Evolutionary conservation across 2,329 filamentous ascomycete genomes (phyloP), one percentile per base, ranked within the genome.

Genomic region (Tolypocladium album): DNA sequence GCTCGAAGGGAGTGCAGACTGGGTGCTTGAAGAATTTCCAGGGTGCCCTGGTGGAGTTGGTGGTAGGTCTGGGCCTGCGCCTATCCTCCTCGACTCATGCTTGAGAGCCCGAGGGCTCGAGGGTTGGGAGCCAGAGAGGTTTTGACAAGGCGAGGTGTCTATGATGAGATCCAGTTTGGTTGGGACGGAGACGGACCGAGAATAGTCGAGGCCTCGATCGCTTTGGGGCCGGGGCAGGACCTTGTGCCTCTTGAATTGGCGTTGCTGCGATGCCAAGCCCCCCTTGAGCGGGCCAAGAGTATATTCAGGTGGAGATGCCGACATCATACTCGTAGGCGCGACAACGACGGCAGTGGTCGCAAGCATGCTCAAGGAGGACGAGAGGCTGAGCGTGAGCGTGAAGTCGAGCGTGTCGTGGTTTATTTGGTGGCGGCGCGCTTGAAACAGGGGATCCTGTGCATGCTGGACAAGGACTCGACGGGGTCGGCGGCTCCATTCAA

Each of bases 1-100:
- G 61, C 72, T 81, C 9, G 78, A 75, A 17, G 75, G 72, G 31
- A 72, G 66, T 56, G 72, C 75, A 12, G 79, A 77, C 53, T 79
- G 76, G 65, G 74, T 79, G 57, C 76, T 77, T 3, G 82, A 85
- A 11, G 83, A 83, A 56, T 79, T 80, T 61, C 82, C 79, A 50
- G 83, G 85, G 66, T 85, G 81, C 56, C 79, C 79, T 20, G 85
- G 85, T 55, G 85, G 85, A 34, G 85, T 87, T n/a, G 84, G 84
- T 47, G 85, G 85, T 43, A 82, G 73, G 64, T 79, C 78, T 22
- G 79, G 79, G 1, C 79, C 77, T 43, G 72, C 74, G 57, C 73
- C 73, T 62, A 78, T 74, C 50, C 73, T 74, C 59, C 71, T 73
- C 55, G 74, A 67, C 59, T 79, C 75, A 62, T 76, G 77, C 63